Evolutionary conservation across 768 basidiomycete genomes (phyloP), one percentile per base, ranked within the genome.

Genomic region (Hygrocybe coccinea): DNA sequence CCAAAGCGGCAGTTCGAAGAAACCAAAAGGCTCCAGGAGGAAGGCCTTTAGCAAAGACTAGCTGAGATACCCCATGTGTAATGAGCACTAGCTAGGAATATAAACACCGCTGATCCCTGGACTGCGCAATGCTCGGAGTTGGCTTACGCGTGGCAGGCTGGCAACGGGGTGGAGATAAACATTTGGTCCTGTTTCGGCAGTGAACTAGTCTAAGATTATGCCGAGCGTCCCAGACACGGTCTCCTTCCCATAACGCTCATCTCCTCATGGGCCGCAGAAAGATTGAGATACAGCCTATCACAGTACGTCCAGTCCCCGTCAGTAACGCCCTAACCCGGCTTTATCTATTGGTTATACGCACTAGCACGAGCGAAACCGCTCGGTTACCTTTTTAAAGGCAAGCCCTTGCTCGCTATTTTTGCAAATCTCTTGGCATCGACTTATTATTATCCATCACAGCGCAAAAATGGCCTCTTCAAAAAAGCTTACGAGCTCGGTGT

Each of bases 331-430:
- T 62, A 60, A 60, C 63, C 60, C 67, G 64, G 63, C 62, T 66
- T 67, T 56, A 55, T 49, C 71, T 58, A 59, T 36, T n/a, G 22
- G 19, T 65, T 78, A 74, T 73, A 70, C 74, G 73, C 79, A n/a
- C n/a, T n/a, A 92, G 89, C 87, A 92, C 75, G 90, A 92, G 74
- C 85, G 90, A 74, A 92, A 91, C 71, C 86, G 90, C 63, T 87
- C 88, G 59, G 90, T 92, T 69, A 92, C 90, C 63, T 92, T 91
- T 79, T 76, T 91, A 75, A 92, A 91, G 84, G 90, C 80, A 76
- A 62, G 77, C 58, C 56, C 52, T 74, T 76, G 75, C 82, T 74
- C 76, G 75, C 82, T 85, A 85, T 87, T 83, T 82, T 84, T 82
- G 76, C 73, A 67, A 70, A 69, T 66, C 69, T 71, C 76, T 77